Percentiles rank a stretch among this genome's conserved stretches.
phyloP scores from a whole-genome alignment of 2,329 filamentous ascomycete genomes.

The Verticillium albo-atrum region DNA sequence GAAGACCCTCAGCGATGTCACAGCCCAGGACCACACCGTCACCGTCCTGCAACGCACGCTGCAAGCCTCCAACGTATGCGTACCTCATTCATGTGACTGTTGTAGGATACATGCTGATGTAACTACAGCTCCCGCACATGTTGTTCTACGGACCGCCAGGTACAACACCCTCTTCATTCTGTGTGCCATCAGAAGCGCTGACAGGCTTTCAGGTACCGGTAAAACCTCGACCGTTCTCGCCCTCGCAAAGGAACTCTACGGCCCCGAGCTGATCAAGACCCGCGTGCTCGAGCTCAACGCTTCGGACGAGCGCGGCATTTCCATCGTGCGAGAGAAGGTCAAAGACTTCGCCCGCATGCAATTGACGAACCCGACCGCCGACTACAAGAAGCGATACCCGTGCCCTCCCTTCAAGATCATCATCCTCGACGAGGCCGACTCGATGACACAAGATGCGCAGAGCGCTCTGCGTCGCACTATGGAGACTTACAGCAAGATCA shows the following conservation, averaged over 20 bases:
- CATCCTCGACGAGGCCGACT: constrained; percentile 95
- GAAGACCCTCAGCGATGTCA: constrained; percentile 89
- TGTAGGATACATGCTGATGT: constrained; percentile 6
- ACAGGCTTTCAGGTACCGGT: constrained; percentile 64
- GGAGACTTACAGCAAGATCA: constrained; percentile 97
- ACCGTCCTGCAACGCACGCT: constrained; percentile 88
- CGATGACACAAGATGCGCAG: constrained; percentile 98
- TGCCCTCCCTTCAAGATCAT: constrained; percentile 99
- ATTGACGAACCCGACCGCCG: constrained; percentile 72
- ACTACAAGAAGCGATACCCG: constrained; percentile 70
- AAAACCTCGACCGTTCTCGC: constrained; percentile 98
- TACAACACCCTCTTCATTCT: neutral
- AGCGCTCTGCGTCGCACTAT: constrained; percentile 89
- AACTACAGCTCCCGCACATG: constrained; percentile 81
- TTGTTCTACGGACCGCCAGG: constrained; percentile 92
- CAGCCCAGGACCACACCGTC: constrained; percentile 95
- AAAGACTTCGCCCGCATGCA: constrained; percentile 98
- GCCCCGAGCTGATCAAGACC: constrained; percentile 85
- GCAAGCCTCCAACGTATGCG: constrained; percentile 80
- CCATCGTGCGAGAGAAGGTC: constrained; percentile 94
- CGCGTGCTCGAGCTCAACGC: constrained; percentile 99
- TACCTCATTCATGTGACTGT: neutral
- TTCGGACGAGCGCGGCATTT: constrained; percentile 96
- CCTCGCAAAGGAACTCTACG: constrained; percentile 94
- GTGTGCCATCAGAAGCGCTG: neutral